phyloP scores from a whole-genome alignment of 2,329 filamentous ascomycete species.

The Plenodomus lindquistii region DNA sequence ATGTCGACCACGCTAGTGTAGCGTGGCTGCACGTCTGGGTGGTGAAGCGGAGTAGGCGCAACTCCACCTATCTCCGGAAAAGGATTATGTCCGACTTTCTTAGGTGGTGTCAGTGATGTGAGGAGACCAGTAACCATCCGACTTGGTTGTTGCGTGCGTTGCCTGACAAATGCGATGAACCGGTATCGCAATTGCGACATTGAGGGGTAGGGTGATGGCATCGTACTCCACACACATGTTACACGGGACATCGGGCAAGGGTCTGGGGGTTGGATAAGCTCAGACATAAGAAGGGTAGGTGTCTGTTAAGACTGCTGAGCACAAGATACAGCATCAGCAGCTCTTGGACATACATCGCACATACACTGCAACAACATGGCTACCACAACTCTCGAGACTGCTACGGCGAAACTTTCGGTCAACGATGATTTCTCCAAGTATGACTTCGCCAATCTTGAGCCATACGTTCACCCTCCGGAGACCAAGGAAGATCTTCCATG shows the following conservation, averaged over 20 bases:
- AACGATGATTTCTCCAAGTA: conserved; percentile 30
- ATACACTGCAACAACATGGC: conserved; percentile 13
- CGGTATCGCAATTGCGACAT: conserved; percentile 20
- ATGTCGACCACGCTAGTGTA: not conserved
- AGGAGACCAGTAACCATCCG: not conserved
- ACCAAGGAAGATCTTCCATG: conserved; percentile 55
- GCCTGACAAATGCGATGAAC: conserved; percentile 9
- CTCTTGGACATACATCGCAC: not conserved
- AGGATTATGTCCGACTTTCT: not conserved
- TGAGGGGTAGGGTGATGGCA: conserved; percentile 16
- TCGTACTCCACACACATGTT: not conserved
- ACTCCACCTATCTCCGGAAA: conserved; percentile 4
- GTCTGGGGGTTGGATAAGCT: too few relatives aligned
- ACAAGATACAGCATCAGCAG: not conserved
- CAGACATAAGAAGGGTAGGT: too few relatives aligned
- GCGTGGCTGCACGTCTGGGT: not conserved
- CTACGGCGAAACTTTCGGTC: conserved; percentile 1
- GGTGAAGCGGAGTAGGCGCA: not conserved
- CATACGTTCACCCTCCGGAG: conserved; percentile 53
- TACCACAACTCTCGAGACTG: conserved; percentile 21
- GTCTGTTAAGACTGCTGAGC: not conserved
- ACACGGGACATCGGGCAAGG: too few relatives aligned
- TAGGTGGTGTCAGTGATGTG: not conserved
- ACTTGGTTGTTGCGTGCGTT: conserved; percentile 1
- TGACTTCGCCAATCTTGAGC: conserved; percentile 34